A percentile compares a stretch with the other conserved stretches of the same genome.
phyloP scores from a whole-genome alignment of 2,329 filamentous ascomycete genomes.

The Biscogniauxia sp. region DNA sequence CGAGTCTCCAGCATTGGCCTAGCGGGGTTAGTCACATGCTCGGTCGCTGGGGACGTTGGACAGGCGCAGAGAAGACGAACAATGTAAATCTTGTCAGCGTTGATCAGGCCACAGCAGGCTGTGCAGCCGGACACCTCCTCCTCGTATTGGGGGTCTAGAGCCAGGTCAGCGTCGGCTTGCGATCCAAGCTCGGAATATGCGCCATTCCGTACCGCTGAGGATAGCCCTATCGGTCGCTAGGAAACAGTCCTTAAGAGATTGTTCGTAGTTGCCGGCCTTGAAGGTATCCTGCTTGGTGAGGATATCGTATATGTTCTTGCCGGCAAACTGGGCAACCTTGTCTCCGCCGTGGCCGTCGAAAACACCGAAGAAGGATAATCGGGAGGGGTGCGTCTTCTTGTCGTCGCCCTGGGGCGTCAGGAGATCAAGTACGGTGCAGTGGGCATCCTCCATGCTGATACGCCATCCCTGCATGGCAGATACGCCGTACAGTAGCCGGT shows the following conservation, averaged over 20 bases:
- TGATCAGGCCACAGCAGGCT: constrained; percentile 86
- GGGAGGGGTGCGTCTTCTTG: constrained; percentile 63
- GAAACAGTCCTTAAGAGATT: constrained; percentile 96
- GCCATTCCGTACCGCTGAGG: constrained; percentile 70
- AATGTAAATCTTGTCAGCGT: constrained; percentile 88
- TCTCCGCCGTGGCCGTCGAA: constrained; percentile 98
- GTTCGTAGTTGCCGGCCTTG: constrained; percentile 85
- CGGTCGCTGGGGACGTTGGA: constrained; percentile 1
- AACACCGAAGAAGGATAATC: constrained; percentile 94
- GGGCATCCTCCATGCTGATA: constrained; percentile 99
- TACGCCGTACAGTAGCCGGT: constrained; percentile 86
- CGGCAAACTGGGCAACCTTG: constrained; percentile 90
- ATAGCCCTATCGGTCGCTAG: constrained; percentile 94
- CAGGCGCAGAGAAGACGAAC: constrained; percentile 57
- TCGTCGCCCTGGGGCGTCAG: constrained; percentile 56
- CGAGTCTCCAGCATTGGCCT: constrained; percentile 98
- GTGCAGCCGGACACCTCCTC: constrained; percentile 98
- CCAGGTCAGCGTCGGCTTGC: constrained; percentile 15
- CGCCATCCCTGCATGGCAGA: constrained; percentile 99
- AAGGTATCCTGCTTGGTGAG: constrained; percentile 93
- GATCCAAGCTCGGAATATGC: constrained; percentile 1
- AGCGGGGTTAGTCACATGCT: constrained; percentile 26
- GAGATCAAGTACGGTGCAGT: constrained; percentile 86
- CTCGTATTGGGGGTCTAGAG: constrained; percentile 87
- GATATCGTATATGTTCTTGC: constrained; percentile 91